These are phyloP conservation scores for Agapanthus africanus DNA, from an alignment of 106 monocot species.

Conservation along the genomic window DNA sequence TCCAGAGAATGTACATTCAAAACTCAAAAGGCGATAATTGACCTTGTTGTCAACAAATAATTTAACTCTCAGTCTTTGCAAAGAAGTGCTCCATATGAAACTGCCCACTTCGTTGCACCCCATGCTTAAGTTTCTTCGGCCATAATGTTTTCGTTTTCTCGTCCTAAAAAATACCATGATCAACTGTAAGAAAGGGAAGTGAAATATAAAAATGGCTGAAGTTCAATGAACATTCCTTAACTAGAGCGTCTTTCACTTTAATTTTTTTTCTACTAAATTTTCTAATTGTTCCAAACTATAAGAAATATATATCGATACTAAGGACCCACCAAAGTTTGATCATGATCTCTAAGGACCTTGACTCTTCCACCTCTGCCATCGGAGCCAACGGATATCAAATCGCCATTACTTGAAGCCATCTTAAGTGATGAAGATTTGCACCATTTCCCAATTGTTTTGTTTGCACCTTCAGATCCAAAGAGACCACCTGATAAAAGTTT, in stretches of 20 bases:
- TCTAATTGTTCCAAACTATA: neutral
- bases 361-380: slow-evolving; percentile 68
- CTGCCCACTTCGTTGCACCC: slow-evolving; percentile 31
- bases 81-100: slow-evolving; percentile 78
- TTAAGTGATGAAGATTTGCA: slow-evolving; percentile 11
- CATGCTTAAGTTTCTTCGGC: slow-evolving; percentile 41
- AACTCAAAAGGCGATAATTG: too few species aligned
- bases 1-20: too few species aligned
- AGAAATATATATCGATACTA: neutral
- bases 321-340: slow-evolving; percentile 26
- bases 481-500: slow-evolving; percentile 13
- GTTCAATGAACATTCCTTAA: too few species aligned
- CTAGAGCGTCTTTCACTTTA: neutral
- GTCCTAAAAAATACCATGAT: slow-evolving; percentile 17
- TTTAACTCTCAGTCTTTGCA: slow-evolving; percentile 24
- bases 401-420: slow-evolving; percentile 16
- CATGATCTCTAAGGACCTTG: slow-evolving; percentile 44
- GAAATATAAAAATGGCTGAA: neutral
- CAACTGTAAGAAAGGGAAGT: neutral
- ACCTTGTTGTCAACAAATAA: too few species aligned
- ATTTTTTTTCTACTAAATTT: too few species aligned
- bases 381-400: slow-evolving; percentile 54
- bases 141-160: slow-evolving; percentile 14
- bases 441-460: slow-evolving; percentile 50
- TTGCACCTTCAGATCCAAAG: slow-evolving; percentile 18